Evolutionary conservation across 1,139 yeast genomes (phyloP).

Genomic region (Spencermartinsiella ligniputridi): DNA sequence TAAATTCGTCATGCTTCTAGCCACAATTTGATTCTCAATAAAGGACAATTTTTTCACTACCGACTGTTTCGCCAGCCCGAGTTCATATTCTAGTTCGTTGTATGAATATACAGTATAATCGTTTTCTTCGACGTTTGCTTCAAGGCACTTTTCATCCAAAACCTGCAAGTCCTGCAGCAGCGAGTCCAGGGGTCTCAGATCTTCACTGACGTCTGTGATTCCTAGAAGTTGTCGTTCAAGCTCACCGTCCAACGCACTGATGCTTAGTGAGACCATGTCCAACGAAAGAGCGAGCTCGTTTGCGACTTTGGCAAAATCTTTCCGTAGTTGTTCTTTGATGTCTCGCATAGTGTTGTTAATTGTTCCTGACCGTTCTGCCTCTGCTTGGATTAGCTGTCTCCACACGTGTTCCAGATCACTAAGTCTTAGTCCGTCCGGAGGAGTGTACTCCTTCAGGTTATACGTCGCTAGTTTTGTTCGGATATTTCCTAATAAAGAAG

Average conservation of each 20-base stretch:
- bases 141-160: conserved; percentile 30
- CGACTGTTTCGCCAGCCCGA: conserved; percentile 36
- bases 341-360: conserved; percentile 35
- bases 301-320: conserved; percentile 43
- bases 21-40: conserved; percentile 40
- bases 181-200: conserved; percentile 32
- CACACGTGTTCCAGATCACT: conserved; percentile 34
- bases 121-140: conserved; percentile 40
- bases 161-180: conserved; percentile 27
- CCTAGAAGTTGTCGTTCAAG: conserved; percentile 36
- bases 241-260: conserved; percentile 37
- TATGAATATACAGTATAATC: conserved; percentile 38
- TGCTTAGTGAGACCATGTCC: conserved; percentile 30
- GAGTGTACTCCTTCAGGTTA: conserved; percentile 34
- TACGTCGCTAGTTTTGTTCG: conserved; percentile 39
- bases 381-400: conserved; percentile 32
- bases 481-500: conserved; percentile 37
- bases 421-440: conserved; percentile 33
- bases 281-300: conserved; percentile 34
- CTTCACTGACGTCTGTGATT: conserved; percentile 31
- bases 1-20: conserved; percentile 37
- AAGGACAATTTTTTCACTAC: conserved; percentile 38
- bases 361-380: conserved; percentile 32
- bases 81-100: conserved; percentile 39
- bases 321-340: conserved; percentile 42